Evolutionary conservation across 2,329 filamentous ascomycete species (phyloP), one percentile per base, ranked within the genome.

Genomic region (Botrytis deweyae): DNA sequence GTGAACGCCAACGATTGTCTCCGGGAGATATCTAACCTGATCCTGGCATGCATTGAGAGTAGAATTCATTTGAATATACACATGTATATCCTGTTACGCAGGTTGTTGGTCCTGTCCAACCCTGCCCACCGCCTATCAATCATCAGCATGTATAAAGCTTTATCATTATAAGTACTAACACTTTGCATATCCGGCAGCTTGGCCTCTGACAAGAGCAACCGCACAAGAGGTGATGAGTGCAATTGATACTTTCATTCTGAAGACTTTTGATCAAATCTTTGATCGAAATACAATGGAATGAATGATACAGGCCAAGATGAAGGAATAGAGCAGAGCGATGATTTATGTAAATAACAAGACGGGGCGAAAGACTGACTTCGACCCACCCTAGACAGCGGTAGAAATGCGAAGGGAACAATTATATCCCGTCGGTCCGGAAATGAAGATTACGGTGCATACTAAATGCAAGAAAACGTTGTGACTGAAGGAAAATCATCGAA

Each of bases 31-130:
- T 33, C 38, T 61, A 67, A 69, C 71, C 71, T 68, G 63, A 46
- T 33, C 52, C 40, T 49, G 71, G 71, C 29, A 61, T 14, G 25
- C 72, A 73, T 44, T 73, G 72, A 9, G 72, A 73, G 46, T 71
- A 73, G 14, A 22, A 73, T 16, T 22, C 14, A 70, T 40, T 73
- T 29, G 42, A 20, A 25, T 64, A 46, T 20, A 25, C 18, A 25
- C 72, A 73, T 36, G 55, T 64, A 29, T 38, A 73, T n/a, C 58
- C 66, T 1, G 66, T 12, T 7, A 55, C 67, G 18, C 72, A 73
- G 16, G n/a, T 63, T 55, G 72, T 73, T 18, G 58, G 36, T 18
- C 67, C 72, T 5, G 67, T 59, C 58, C 61, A 73, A 14, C 7
- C 9, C 5, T 71, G 46, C 16, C 72, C 72, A 20, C 67, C 72